phyloP scores from a whole-genome alignment of 352 stramenopile genomes.

The Phytophthora citrophthora region DNA sequence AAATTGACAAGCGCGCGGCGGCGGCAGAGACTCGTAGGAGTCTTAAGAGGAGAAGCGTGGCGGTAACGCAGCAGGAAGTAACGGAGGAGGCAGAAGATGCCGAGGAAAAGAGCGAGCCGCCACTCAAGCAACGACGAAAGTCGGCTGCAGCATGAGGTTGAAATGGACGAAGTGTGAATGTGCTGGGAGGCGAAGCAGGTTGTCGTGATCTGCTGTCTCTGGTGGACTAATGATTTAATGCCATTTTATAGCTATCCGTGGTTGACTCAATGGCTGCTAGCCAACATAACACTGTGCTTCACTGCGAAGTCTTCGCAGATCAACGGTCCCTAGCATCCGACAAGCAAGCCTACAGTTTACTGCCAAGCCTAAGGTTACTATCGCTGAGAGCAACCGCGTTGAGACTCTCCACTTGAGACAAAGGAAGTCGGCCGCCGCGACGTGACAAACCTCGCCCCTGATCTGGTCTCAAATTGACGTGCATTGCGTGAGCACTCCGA shows the following conservation, averaged over 20 bases:
- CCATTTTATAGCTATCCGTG: slow-evolving; percentile 10
- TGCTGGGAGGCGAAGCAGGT: slow-evolving; percentile 4
- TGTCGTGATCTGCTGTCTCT: neutral
- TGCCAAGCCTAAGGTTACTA: too few species aligned
- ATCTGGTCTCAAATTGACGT: neutral
- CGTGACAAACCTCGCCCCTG: slow-evolving; percentile 13
- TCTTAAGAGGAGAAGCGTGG: slow-evolving; percentile 40
- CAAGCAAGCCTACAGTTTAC: neutral
- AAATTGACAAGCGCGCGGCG: slow-evolving; percentile 68
- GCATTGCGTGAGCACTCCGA: neutral
- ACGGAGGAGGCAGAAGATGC: slow-evolving; percentile 1
- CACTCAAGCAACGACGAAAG: slow-evolving; percentile 30
- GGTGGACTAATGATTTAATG: slow-evolving; percentile 37
- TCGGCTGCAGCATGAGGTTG: slow-evolving; percentile 23
- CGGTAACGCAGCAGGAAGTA: slow-evolving; percentile 9
- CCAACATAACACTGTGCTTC: neutral
- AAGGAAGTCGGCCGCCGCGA: slow-evolving; percentile 12
- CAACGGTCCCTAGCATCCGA: slow-evolving; percentile 5
- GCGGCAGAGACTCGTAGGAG: slow-evolving; percentile 36
- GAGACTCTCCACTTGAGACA: slow-evolving; percentile 9
- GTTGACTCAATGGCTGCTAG: slow-evolving; percentile 4
- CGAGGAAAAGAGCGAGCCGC: slow-evolving; percentile 16
- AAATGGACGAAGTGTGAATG: slow-evolving; percentile 9
- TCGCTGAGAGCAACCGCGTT: too few species aligned
- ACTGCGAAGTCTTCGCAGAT: neutral